Evolutionary conservation across 306 rosid species (phyloP).

Genomic region (Cicer chorassanicum): DNA sequence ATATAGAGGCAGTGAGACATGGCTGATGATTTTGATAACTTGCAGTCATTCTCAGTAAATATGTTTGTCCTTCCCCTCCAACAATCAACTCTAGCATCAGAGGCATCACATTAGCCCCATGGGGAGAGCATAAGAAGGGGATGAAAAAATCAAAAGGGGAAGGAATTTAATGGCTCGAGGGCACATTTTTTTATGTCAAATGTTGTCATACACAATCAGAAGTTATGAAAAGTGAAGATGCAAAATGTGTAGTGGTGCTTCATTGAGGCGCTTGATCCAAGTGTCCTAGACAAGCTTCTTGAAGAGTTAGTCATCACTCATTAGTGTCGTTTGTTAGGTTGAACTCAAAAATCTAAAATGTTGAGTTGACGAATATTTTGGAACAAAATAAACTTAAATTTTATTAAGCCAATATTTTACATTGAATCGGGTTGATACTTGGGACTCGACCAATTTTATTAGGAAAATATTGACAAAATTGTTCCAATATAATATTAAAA

Average conservation of each 20-base stretch:
- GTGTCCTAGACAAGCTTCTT: not conserved
- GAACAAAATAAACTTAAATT: too few species aligned
- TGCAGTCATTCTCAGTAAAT: constrained; percentile 12
- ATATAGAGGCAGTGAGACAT: not conserved
- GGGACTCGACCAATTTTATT: too few species aligned
- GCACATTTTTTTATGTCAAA: not conserved
- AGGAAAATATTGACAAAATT: too few species aligned
- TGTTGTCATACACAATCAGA: not conserved
- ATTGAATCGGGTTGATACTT: too few species aligned
- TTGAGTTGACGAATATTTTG: too few species aligned
- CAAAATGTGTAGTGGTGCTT: not conserved
- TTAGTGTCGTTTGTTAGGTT: not conserved
- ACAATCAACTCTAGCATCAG: too few species aligned
- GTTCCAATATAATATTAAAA: too few species aligned
- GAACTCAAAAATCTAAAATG: too few species aligned
- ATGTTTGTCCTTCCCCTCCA: not conserved
- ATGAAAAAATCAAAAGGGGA: not conserved
- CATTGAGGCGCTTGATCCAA: not conserved
- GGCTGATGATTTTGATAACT: constrained; percentile 15
- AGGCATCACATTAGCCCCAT: not conserved
- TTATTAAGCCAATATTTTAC: too few species aligned
- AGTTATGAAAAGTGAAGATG: not conserved
- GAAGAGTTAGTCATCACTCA: not conserved
- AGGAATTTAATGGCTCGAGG: not conserved
- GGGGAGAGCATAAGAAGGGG: not conserved